Conservation (phyloP, 2,329 filamentous ascomycete genomes). For the Didymella lethalis region DNA sequence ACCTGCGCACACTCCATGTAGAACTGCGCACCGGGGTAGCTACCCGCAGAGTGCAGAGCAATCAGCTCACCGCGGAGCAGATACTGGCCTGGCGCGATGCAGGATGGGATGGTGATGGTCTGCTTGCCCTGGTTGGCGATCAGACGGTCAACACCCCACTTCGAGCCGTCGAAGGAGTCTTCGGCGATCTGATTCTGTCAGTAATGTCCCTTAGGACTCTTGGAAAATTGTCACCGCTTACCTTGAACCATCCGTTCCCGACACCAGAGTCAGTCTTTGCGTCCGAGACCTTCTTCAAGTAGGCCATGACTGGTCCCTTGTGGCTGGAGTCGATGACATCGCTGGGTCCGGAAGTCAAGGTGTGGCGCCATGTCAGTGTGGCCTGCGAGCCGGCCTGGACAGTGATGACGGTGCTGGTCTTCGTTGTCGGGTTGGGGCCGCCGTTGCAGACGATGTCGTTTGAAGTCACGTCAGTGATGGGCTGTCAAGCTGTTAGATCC, state of each 20-base stretch:
- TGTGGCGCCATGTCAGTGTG: conserved; percentile 66
- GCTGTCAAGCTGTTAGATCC: conserved; percentile 50
- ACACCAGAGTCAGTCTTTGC: conserved; percentile 50
- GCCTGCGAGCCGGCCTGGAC: conserved; percentile 59
- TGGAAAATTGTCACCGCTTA: neutral
- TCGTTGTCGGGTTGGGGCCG: conserved; percentile 58
- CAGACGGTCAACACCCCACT: conserved; percentile 48
- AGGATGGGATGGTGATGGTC: conserved; percentile 48
- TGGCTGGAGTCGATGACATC: conserved; percentile 67
- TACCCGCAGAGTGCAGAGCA: conserved; percentile 51
- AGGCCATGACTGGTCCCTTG: conserved; percentile 64
- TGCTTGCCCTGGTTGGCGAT: conserved; percentile 55
- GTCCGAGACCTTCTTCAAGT: conserved; percentile 64
- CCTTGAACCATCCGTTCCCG: conserved; percentile 37
- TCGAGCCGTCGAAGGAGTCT: conserved; percentile 48
- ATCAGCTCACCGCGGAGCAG: conserved; percentile 55
- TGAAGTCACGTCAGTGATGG: conserved; percentile 63
- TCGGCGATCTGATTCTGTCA: conserved; percentile 47
- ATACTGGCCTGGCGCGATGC: conserved; percentile 52
- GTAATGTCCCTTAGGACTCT: neutral
- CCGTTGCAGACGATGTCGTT: conserved; percentile 67
- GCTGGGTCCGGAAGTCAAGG: conserved; percentile 55
- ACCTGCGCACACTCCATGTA: conserved; percentile 52
- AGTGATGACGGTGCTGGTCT: conserved; percentile 47
- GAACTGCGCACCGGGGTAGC: conserved; percentile 52